These are phyloP conservation scores for Brassica juncea DNA, from an alignment of 345 rosid species.

Conservation along the genomic window DNA sequence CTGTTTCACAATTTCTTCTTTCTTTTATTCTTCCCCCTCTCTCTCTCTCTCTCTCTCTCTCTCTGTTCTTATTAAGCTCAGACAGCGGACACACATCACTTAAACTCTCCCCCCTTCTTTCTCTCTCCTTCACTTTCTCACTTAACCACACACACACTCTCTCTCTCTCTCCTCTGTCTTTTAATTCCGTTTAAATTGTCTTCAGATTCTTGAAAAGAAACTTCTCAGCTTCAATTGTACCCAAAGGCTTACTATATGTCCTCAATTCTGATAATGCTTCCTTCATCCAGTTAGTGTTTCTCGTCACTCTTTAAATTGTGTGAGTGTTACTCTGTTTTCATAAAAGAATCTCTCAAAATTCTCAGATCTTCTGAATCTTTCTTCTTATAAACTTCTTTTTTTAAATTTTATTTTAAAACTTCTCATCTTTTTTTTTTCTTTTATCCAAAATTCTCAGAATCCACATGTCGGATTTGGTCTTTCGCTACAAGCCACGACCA, in stretches of 20 bases:
- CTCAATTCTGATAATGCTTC: slow-evolving; percentile 42
- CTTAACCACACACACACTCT: slow-evolving; percentile 17
- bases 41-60: neutral
- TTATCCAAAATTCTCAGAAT: slow-evolving; percentile 13
- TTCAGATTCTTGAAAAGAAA: neutral
- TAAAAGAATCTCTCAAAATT: slow-evolving; percentile 31
- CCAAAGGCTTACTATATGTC: slow-evolving; percentile 30
- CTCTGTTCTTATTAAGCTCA: slow-evolving; percentile 42
- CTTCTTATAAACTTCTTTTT: neutral
- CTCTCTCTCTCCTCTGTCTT: neutral
- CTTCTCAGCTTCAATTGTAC: slow-evolving; percentile 11
- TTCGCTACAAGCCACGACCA: slow-evolving; percentile 40
- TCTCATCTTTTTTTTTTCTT: neutral
- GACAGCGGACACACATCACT: slow-evolving; percentile 48
- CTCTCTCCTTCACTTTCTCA: slow-evolving; percentile 40
- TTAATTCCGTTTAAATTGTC: neutral
- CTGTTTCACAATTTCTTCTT: slow-evolving; percentile 25
- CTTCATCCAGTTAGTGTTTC: slow-evolving; percentile 32
- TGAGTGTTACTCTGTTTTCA: neutral
- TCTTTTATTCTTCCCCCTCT: slow-evolving; percentile 20
- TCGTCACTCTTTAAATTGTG: slow-evolving; percentile 26
- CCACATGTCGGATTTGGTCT: slow-evolving; percentile 40
- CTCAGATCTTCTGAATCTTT: slow-evolving; percentile 41
- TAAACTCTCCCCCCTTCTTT: slow-evolving; percentile 22
- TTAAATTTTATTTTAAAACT: neutral